These are phyloP conservation scores for Astrocystis sublimbata DNA, from an alignment of 495 filamentous ascomycete genomes.

Conservation along the genomic window DNA sequence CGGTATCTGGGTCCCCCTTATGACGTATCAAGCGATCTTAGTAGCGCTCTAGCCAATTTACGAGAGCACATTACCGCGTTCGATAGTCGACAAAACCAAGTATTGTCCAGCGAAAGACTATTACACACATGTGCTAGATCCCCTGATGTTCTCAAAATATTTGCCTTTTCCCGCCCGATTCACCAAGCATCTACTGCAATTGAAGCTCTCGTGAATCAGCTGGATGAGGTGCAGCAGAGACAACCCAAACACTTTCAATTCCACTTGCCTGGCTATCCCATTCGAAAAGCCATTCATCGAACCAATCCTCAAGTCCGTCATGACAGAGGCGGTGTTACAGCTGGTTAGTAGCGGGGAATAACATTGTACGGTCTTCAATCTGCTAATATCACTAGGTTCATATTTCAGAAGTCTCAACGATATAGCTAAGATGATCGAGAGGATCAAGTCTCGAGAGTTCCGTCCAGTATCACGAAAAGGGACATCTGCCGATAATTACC, in stretches of 20 bases:
- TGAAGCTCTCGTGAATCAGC: conserved; percentile 44
- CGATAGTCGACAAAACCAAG: conserved; percentile 33
- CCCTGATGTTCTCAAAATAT: conserved; percentile 54
- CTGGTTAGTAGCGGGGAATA: background rate
- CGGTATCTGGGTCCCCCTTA: conserved; percentile 40
- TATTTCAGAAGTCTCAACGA: conserved; percentile 53
- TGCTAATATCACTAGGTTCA: conserved; percentile 30
- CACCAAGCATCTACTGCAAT: conserved; percentile 53
- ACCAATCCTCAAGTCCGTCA: conserved; percentile 58
- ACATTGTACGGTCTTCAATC: conserved; percentile 28
- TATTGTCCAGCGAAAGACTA: conserved; percentile 32
- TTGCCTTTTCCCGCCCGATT: conserved; percentile 57
- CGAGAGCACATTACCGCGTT: conserved; percentile 38
- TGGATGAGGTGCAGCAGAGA: conserved; percentile 47
- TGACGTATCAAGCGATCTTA: conserved; percentile 36
- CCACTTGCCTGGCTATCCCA: conserved; percentile 53
- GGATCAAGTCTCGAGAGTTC: conserved; percentile 29
- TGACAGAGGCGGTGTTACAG: conserved; percentile 57
- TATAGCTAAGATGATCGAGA: conserved; percentile 40
- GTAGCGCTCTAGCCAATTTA: conserved; percentile 35
- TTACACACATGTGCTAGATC: conserved; percentile 35
- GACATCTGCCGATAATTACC: conserved; percentile 24
- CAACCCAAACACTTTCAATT: conserved; percentile 36
- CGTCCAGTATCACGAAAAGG: conserved; percentile 28
- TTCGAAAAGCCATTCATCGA: conserved; percentile 51